Base-by-base conservation (phyloP, 2,329 filamentous ascomycete genomes). In the Blastomyces percursus region DNA sequence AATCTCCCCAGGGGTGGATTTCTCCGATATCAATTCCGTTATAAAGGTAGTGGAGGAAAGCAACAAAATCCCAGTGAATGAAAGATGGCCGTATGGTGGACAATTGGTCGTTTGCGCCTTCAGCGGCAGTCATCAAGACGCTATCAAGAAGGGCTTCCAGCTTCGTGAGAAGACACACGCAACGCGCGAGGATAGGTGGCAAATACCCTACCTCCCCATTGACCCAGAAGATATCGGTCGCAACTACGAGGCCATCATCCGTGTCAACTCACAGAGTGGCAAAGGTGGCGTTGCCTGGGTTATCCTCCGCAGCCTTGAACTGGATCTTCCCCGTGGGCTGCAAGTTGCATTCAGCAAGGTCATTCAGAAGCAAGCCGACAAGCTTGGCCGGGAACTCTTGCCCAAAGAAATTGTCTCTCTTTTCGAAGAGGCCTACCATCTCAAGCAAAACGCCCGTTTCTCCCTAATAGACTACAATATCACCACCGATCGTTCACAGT, bases 161-260 rank as follows among this genome's bases (percentile, higher is more conserved):
- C 72, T 80, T 50, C 87, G 93, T 64, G 82, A 91, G 72, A 76
- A 81, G 54, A 76, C 81, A 0, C 82, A 81, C 61, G 80, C 82
- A 55, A 79, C 76, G 5, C 79, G 82, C 71, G 85, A 93, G 62
- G 84, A 86, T 71, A 79, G 78, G 50, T 97, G 93, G 93, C 80
- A 89, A 69, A 82, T 96, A 48, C 93, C 93, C 0, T 97, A 97
- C 73, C 86, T 97, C 58, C 93, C 93, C 14, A 83, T 97, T 69
- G 93, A 97, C 71, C 93, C 93, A 5, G 83, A 89, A 71, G 93
- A 97, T 71, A 96, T 97, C 67, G 93, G 93, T 59, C 86, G 93
- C 63, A 96, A 87, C n/a, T 97, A 97, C 83, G 92, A 97, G 77
- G 93, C 93, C 64, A 89, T 97, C 72, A 97, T 97, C 73, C 89